Conservation (phyloP, 2,329 filamentous ascomycete species). For the Penicillium sp. region DNA sequence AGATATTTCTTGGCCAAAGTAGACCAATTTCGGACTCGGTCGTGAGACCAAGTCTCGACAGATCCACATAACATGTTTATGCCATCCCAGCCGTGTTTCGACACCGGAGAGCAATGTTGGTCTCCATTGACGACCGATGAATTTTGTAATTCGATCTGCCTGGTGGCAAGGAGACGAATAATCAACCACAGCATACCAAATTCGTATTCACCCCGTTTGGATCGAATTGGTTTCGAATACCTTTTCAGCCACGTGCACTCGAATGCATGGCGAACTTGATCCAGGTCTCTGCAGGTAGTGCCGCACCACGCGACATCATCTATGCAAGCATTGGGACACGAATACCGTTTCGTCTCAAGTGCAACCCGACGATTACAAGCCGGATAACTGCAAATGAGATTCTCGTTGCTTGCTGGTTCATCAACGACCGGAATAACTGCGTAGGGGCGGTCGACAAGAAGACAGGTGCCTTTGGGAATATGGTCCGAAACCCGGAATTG, state of each 20-base stretch:
- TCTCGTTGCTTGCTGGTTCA: slow-evolving; percentile 21
- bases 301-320: slow-evolving; percentile 33
- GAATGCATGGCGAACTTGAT: slow-evolving; percentile 28
- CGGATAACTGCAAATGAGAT: slow-evolving; percentile 32
- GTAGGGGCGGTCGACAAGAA: slow-evolving; percentile 33
- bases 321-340: slow-evolving; percentile 26
- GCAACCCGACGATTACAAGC: slow-evolving; percentile 26
- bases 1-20: slow-evolving; percentile 33
- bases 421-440: slow-evolving; percentile 34
- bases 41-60: slow-evolving; percentile 30
- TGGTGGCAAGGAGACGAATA: slow-evolving; percentile 30
- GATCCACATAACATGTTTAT: slow-evolving; percentile 32
- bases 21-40: slow-evolving; percentile 28
- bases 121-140: background rate
- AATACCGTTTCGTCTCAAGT: slow-evolving; percentile 2
- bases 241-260: slow-evolving; percentile 33
- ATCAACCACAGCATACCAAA: slow-evolving; percentile 39
- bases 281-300: slow-evolving; percentile 19
- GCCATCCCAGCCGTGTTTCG: slow-evolving; percentile 24
- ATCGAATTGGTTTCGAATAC: slow-evolving; percentile 23
- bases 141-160: slow-evolving; percentile 13
- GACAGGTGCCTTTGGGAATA: slow-evolving; percentile 26
- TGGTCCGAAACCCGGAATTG: slow-evolving; percentile 27
- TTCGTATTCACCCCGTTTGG: slow-evolving; percentile 33
- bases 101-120: background rate